Evolutionary conservation across 345 rosid genomes (phyloP).

Genomic region (Rhizophora mangle): DNA sequence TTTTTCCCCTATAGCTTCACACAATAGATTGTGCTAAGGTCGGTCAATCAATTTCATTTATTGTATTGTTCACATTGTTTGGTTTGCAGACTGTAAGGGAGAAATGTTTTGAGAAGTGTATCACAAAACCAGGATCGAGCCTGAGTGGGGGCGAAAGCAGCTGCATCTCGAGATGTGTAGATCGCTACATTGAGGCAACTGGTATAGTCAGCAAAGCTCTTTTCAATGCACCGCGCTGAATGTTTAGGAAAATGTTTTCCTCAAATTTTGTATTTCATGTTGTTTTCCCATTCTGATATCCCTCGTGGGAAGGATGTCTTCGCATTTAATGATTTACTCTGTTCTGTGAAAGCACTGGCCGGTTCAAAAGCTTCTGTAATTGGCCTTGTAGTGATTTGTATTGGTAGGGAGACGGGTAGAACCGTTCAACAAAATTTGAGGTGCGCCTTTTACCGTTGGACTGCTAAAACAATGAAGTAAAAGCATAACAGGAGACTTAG

Average conservation of each 20-base stretch:
- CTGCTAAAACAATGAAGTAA: not conserved
- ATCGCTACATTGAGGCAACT: conserved; percentile 94
- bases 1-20: not conserved
- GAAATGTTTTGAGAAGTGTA: conserved; percentile 89
- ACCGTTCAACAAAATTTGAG: not conserved
- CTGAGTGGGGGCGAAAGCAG: conserved; percentile 88
- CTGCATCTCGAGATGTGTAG: conserved; percentile 93
- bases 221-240: conserved; percentile 43
- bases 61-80: no score
- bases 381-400: not conserved
- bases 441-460: not conserved
- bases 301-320: no score
- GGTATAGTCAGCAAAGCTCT: conserved; percentile 71
- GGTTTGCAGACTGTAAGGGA: conserved; percentile 58
- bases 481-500: conserved; percentile 9
- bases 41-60: not conserved
- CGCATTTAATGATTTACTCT: no score
- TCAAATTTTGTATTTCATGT: no score
- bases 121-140: conserved; percentile 90
- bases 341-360: no score
- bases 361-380: no score
- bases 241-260: no score
- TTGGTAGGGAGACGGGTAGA: not conserved
- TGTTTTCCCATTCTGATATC: no score
- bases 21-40: not conserved